These are phyloP conservation scores for Pseudonitzschia pungens DNA, from an alignment of 108 stramenopile species.

Conservation along the genomic window DNA sequence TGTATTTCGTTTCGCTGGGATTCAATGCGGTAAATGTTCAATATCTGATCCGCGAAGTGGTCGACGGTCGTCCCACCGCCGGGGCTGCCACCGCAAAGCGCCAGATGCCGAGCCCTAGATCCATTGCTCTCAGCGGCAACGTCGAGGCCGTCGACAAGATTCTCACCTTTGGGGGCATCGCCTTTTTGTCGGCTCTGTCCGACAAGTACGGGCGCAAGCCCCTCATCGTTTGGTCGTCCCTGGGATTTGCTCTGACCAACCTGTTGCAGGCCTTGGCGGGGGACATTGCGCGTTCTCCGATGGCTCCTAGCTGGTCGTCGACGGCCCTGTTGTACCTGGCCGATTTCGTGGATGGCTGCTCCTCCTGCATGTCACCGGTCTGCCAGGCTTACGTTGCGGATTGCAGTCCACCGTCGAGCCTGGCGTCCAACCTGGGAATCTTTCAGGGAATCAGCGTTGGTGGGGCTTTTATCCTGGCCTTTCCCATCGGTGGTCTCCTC, in stretches of 20 bases:
- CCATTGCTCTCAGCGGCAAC: conserved; percentile 6
- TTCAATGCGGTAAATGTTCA: conserved; percentile 10
- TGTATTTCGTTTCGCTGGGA: conserved; percentile 10
- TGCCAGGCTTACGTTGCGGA: conserved; percentile 14
- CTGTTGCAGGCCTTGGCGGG: conserved; percentile 2
- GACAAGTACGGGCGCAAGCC: conserved; percentile 11
- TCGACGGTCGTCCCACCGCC: neutral
- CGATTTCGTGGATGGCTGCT: conserved; percentile 6
- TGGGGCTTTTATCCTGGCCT: conserved; percentile 3
- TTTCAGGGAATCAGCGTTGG: conserved; percentile 11
- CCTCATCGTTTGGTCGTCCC: neutral
- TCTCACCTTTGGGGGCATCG: conserved; percentile 5
- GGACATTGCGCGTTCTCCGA: neutral
- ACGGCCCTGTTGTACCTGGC: neutral
- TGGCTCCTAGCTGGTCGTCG: neutral
- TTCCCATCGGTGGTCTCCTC: conserved; percentile 6
- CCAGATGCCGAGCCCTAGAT: neutral
- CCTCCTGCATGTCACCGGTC: conserved; percentile 5
- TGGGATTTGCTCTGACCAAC: conserved; percentile 15
- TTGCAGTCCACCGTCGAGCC: neutral
- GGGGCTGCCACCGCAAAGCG: neutral
- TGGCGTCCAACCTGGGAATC: conserved; percentile 13
- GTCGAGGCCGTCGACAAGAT: conserved; percentile 10
- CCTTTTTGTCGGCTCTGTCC: conserved; percentile 4
- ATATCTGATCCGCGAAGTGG: conserved; percentile 6